Evolutionary conservation across 2,329 filamentous ascomycete genomes (phyloP), one percentile per base, ranked within the genome.

Genomic region (Curvularia sp.): DNA sequence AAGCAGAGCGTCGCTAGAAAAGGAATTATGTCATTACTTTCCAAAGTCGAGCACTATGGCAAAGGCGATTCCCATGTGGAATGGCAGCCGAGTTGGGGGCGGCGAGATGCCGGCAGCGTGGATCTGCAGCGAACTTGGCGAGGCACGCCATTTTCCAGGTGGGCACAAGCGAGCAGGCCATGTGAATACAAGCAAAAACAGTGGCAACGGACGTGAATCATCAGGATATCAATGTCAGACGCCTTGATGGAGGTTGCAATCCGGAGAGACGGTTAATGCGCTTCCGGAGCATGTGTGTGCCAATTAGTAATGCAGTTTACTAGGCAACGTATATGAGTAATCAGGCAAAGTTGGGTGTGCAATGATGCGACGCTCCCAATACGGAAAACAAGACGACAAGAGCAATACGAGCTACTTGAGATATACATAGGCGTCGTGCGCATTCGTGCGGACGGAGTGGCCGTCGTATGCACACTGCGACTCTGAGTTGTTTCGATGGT

Each of bases 291-390:
- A 45, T 30, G 50, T 18, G 50, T 18, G 18, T 42, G 39, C n/a
- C 10, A 28, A 59, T 64, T 64, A 64, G 48, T 60, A 64, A 64
- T 63, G 46, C 6, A 12, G 43, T 30, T 50, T 47, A 25, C 27
- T 23, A 18, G 38, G 30, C 28, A 38, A 43, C 15, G 10, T n/a
- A 10, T n/a, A 30, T 63, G 42, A 63, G 48, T 64, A 64, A 64
- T 55, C 59, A 52, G 13, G 10, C 12, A 12, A 18, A 12, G 42
- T 5, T 28, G 43, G 42, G 27, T 21, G 45, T 32, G 25, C 28
- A 47, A 42, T 32, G 13, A 34, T 23, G 27, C 27, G 4, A 12
- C 19, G 21, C 9, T 25, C 39, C 39, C 19, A 7, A 42, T 42
- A 2, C 21, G 39, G 39, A 25, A 42, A 25, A 5, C 10, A 13